These are phyloP conservation scores for Populus euphratica DNA, from an alignment of 345 rosid species.

Conservation along the genomic window DNA sequence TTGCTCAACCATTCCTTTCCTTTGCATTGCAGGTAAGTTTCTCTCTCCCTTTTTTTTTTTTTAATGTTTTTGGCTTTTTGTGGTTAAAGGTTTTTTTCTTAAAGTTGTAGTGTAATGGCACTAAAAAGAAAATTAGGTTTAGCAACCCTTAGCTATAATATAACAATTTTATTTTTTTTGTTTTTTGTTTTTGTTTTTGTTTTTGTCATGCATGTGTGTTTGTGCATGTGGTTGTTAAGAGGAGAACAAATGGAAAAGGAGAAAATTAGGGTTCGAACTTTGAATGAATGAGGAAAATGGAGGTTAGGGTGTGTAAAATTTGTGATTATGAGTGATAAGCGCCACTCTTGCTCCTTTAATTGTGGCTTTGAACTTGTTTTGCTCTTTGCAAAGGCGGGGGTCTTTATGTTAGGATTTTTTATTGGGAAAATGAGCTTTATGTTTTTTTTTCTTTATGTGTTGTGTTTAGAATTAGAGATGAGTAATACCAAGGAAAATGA, in stretches of 20 bases:
- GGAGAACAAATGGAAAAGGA: neutral
- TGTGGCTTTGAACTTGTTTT: neutral
- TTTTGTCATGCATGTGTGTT: neutral
- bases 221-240: neutral
- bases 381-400: neutral
- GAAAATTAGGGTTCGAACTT: neutral
- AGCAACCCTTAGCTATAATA: neutral
- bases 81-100: neutral
- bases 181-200: neutral
- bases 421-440: neutral
- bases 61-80: neutral
- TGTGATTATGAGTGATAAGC: neutral
- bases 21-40: neutral
- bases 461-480: slow-evolving; percentile 13
- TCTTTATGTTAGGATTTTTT: neutral
- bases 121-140: neutral
- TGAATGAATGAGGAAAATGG: neutral
- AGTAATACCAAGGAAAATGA: slow-evolving; percentile 19
- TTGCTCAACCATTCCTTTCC: neutral
- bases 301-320: neutral
- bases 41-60: neutral
- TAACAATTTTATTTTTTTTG: neutral
- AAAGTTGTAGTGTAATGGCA: neutral
- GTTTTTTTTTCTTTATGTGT: neutral
- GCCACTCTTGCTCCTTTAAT: neutral